Conservation (phyloP, 371 early-diverging fungal species). For the Mucor ambiguus region DNA sequence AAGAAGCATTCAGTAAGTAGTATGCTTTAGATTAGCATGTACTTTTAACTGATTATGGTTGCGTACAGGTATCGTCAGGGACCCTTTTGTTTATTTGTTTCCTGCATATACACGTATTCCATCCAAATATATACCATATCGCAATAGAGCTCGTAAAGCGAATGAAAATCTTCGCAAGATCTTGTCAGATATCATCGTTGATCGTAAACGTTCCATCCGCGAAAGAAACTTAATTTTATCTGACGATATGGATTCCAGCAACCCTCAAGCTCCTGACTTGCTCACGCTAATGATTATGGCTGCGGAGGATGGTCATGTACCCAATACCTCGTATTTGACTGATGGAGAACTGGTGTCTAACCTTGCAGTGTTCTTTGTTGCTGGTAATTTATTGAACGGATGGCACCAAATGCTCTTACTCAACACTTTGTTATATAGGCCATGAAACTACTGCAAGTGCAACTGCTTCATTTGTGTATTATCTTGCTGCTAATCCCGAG, state of each 20-base stretch:
- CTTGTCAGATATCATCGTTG: conserved; percentile 21
- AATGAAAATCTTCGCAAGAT: conserved; percentile 19
- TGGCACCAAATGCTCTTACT: neutral
- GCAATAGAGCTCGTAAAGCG: conserved; percentile 18
- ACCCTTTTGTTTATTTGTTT: conserved; percentile 25
- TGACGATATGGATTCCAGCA: conserved; percentile 5
- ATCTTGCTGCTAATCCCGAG: conserved; percentile 38
- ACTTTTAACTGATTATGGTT: conserved; percentile 9
- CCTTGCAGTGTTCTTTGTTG: conserved; percentile 43
- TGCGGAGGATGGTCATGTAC: conserved; percentile 16
- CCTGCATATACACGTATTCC: conserved; percentile 31
- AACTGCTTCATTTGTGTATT: conserved; percentile 38
- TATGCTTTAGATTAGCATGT: neutral
- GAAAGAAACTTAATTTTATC: neutral
- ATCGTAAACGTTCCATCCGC: conserved; percentile 13
- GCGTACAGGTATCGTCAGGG: conserved; percentile 18
- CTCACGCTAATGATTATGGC: conserved; percentile 47
- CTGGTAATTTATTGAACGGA: conserved; percentile 9
- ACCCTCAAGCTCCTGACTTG: conserved; percentile 26
- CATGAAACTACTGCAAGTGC: conserved; percentile 59
- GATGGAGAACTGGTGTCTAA: conserved; percentile 22
- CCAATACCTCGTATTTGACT: conserved; percentile 20
- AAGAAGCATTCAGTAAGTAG: conserved; percentile 33
- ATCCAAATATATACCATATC: conserved; percentile 27
- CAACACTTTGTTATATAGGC: conserved; percentile 16